Conservation (phyloP, 352 stramenopile species). For the Phytopythium vexans region DNA sequence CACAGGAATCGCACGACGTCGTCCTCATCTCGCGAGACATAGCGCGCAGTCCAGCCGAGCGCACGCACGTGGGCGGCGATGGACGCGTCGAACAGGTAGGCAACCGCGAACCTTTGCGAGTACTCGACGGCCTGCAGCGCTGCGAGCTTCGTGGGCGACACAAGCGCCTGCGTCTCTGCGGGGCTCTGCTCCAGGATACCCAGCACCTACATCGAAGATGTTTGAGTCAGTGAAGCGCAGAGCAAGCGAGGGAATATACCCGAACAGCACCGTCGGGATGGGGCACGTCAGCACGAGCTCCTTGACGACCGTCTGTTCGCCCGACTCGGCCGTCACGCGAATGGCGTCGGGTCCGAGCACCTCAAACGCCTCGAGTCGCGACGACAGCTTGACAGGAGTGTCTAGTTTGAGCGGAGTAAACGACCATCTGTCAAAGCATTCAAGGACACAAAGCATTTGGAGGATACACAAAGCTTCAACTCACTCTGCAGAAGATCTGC, state of each 20-base stretch:
- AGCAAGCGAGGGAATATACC: background rate
- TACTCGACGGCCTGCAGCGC: constrained; percentile 51
- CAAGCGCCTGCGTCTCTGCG: constrained; percentile 17
- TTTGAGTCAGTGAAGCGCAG: background rate
- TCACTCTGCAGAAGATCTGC: constrained; percentile 46
- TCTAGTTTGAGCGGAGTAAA: constrained; percentile 15
- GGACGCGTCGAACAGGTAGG: constrained; percentile 55
- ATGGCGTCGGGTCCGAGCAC: constrained; percentile 47
- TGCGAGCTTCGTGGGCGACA: constrained; percentile 17
- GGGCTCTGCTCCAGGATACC: constrained; percentile 49
- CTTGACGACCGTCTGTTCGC: constrained; percentile 51
- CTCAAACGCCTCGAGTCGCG: constrained; percentile 47
- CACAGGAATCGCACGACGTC: constrained; percentile 72
- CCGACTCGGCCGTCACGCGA: constrained; percentile 35
- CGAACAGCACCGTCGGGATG: constrained; percentile 36
- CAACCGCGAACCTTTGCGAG: constrained; percentile 67
- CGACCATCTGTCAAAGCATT: background rate
- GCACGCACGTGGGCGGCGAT: constrained; percentile 29
- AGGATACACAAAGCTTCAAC: background rate
- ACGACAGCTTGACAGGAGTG: constrained; percentile 34
- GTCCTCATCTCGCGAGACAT: constrained; percentile 47
- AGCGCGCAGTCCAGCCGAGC: constrained; percentile 65
- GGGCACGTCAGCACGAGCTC: constrained; percentile 69
- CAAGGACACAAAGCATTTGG: background rate
- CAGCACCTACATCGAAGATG: constrained; percentile 27